Percentiles rank a stretch among this genome's conserved stretches.
These are phyloP conservation scores for Psidium guajava DNA, from an alignment of 345 rosid species.

Conservation along the genomic window DNA sequence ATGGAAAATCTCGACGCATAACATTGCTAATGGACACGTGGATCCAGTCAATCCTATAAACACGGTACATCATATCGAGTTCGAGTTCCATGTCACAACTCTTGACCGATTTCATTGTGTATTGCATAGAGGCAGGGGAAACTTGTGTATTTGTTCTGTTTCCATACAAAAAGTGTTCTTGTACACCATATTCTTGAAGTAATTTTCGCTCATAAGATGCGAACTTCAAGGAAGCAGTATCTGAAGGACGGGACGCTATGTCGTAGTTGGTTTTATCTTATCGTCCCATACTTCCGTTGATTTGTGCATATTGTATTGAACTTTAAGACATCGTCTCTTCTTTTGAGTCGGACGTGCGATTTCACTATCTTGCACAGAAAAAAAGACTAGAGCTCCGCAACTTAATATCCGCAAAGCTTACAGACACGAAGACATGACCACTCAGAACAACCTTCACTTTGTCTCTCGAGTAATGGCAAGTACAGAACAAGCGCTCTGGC, in stretches of 20 bases:
- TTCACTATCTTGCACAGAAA: background rate
- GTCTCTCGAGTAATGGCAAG: background rate
- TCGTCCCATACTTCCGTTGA: background rate
- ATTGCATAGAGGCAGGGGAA: background rate
- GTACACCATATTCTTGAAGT: background rate
- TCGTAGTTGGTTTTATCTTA: background rate
- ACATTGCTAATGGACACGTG: background rate
- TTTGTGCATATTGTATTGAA: background rate
- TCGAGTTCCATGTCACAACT: background rate
- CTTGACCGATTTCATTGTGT: background rate
- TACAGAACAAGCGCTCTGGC: background rate
- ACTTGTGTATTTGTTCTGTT: background rate
- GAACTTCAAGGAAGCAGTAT: background rate
- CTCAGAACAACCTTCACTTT: background rate
- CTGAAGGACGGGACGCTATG: background rate
- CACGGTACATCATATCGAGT: background rate
- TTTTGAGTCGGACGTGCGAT: background rate
- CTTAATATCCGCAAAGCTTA: background rate
- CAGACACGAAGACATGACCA: background rate
- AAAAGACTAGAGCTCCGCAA: background rate
- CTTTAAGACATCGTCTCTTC: background rate
- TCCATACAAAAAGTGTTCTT: background rate
- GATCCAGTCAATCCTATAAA: background rate
- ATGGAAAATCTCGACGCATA: background rate
- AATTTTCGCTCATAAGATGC: background rate